Evolutionary conservation across 176 grass and related monocot species (phyloP), one percentile per base, ranked within the genome.

Genomic region (Microstegium vimineum): DNA sequence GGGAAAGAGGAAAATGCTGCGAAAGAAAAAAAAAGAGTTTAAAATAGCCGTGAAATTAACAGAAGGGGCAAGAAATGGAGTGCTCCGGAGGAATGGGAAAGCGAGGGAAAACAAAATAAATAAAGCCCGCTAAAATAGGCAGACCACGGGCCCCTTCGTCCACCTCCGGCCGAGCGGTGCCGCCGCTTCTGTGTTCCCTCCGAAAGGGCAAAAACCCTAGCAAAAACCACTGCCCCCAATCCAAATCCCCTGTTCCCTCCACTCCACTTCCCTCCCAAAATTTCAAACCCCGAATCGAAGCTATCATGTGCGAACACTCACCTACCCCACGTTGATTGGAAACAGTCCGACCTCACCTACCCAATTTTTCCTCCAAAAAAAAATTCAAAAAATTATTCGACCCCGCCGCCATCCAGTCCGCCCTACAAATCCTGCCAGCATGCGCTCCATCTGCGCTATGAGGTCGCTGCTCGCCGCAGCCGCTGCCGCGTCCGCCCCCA

Each of bases 401-500:
- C 33, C 38, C 2, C 4, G 33, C 38, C 30, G 23, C 26, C 76
- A 76, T 33, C 71, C 46, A 0, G 43, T 81, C 79, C 38, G 20
- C 28, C 66, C 62, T 82, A 80, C 79, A 86, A 91, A 90, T 57
- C 27, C 46, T 42, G 47, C 71, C 33, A 75, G 5, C 30, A 94
- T 90, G 91, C 73, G 85, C 8, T 90, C 86, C 81, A 84, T 94
- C 82, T 86, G 73, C 33, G 85, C 82, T 72, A 94, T 92, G 90
- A 72, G 77, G 85, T 89, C 84, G 62, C 81, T 94, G 43, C 92
- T 94, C 41, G 47, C 86, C 45, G 78, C 73, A 72, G 45, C 74
- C 27, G 15, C 86, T 32, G 20, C 85, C 56, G 75, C 66, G 82
- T 20, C 68, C 27, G 25, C 84, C 72, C 54, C 69, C 31, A n/a